phyloP scores from a whole-genome alignment of 495 filamentous ascomycete species.

The Lasiosphaeria hispida region DNA sequence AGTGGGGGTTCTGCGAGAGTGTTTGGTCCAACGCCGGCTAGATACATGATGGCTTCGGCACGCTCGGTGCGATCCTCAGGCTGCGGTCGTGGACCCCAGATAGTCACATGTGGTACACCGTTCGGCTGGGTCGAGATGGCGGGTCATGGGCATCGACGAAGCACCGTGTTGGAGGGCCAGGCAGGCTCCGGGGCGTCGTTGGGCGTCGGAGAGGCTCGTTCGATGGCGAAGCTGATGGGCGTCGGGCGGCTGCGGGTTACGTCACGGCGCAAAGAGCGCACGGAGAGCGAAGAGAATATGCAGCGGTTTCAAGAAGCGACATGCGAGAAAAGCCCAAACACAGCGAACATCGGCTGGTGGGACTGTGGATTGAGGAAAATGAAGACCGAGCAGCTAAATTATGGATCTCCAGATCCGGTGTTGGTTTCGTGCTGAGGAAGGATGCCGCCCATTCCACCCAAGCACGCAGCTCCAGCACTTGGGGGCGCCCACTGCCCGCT shows the following conservation, averaged over 20 bases:
- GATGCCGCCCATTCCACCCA: too few relatives aligned
- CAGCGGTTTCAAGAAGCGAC: background rate
- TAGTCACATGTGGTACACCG: constrained; percentile 7
- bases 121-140: background rate
- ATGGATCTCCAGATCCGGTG: too few relatives aligned
- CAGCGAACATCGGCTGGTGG: background rate
- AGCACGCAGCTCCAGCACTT: too few relatives aligned
- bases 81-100: background rate
- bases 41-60: constrained; percentile 18
- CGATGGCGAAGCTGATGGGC: background rate
- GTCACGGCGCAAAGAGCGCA: background rate
- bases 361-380: too few relatives aligned
- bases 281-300: background rate
- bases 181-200: background rate
- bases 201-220: background rate
- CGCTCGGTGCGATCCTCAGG: background rate
- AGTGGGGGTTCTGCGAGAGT: background rate
- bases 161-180: background rate
- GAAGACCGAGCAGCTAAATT: too few relatives aligned
- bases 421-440: too few relatives aligned
- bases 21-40: background rate
- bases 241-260: background rate
- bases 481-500: too few relatives aligned
- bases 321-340: background rate
- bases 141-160: constrained; percentile 13